Base-by-base conservation (phyloP, 2,329 filamentous ascomycete species). In the Botrytis cinerea region DNA sequence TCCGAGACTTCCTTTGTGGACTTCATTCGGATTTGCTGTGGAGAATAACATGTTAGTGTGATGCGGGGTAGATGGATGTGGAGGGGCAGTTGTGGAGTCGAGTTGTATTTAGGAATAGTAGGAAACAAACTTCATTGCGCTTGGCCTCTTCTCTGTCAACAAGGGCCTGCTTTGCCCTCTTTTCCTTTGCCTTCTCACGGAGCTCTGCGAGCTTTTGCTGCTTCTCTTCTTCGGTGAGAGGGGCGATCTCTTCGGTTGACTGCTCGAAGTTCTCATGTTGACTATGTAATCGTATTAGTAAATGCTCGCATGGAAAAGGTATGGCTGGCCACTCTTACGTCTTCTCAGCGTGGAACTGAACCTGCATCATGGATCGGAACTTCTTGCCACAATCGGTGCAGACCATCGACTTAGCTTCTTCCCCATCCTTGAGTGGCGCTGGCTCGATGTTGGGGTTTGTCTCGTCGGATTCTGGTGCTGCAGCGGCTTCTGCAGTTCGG, bases 321-420 rank as follows among this genome's bases (percentile, higher is more conserved):
- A 1, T 43, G n/a, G 16, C 20, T 48, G 48, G 38, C 46, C 48
- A 54, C 46, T 82, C 88, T 75, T 81, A 91, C 84, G 93, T 95
- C 84, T 97, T 97, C 79, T 90, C 90, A 46, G 94, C 96, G 81
- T 99, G 96, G 81, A 94, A 97, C 79, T 95, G 92, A 16, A 95
- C 96, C 77, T 95, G 89, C 40, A 90, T 90, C 76, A 92, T 89
- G 79, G 90, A 93, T 77, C 93, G 88, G 83, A 99, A 97, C 81
- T 90, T 92, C 87, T 97, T 98, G 80, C 92, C 92, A 81, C 96
- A 99, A 73, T 98, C 95, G 77, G 97, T 96, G 87, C 96, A 99
- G 69, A 97, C 88, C 72, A 98, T 89, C 67, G 94, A 97, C 80
- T 90, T 89, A 73, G 94, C 93, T 73, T 89, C 85, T 79, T 91